These are phyloP conservation scores for Pseudogymnoascus sp. DNA, from an alignment of 2,329 filamentous ascomycete genomes.

Conservation along the genomic window DNA sequence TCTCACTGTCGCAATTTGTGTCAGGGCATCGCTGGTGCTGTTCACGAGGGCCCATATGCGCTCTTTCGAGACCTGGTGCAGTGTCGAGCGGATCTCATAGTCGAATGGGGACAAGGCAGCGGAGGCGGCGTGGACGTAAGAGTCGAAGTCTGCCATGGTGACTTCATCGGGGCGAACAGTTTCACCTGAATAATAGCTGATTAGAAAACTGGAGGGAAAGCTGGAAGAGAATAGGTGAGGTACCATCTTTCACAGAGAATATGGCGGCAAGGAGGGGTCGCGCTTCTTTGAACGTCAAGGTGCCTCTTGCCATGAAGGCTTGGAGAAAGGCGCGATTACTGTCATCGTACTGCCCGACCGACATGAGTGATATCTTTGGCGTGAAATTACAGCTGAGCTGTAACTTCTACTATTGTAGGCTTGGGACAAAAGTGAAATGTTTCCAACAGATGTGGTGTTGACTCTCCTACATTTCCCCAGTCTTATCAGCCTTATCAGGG, in stretches of 20 bases:
- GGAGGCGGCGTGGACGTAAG: conserved; percentile 65
- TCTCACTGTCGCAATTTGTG: conserved; percentile 78
- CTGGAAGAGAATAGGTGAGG: background rate
- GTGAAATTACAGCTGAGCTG: background rate
- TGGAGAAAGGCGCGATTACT: conserved; percentile 85
- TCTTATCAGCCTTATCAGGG: background rate
- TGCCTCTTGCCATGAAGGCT: conserved; percentile 71
- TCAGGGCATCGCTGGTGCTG: conserved; percentile 73
- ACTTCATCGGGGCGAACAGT: conserved; percentile 54
- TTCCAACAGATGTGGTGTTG: background rate
- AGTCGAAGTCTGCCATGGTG: conserved; percentile 57
- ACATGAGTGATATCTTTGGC: background rate
- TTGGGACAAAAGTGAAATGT: conserved; percentile 1
- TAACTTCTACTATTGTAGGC: background rate
- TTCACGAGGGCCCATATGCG: conserved; percentile 83
- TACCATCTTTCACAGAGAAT: conserved; percentile 41
- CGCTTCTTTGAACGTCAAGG: conserved; percentile 68
- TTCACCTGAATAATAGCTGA: conserved; percentile 31
- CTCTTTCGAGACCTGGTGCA: conserved; percentile 59
- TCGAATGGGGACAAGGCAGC: conserved; percentile 71
- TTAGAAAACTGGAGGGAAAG: background rate
- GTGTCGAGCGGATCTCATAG: conserved; percentile 71
- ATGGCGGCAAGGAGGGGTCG: conserved; percentile 71
- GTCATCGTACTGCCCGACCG: conserved; percentile 35
- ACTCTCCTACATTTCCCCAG: background rate